Conservation (phyloP, 371 early-diverging fungal genomes). For the Mucor mucedo region DNA sequence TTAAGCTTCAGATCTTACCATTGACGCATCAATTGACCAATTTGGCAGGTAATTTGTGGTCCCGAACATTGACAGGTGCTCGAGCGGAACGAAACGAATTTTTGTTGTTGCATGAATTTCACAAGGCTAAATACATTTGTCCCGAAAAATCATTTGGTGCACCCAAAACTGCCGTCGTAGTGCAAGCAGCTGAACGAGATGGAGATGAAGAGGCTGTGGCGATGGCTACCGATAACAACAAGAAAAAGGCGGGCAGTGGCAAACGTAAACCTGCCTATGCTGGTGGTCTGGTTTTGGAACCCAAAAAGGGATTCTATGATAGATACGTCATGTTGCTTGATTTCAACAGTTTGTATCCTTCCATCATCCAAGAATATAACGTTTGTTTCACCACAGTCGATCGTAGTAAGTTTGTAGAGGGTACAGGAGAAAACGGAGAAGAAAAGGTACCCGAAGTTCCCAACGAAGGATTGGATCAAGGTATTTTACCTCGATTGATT, state of each 20-base stretch:
- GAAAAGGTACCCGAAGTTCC: conserved; percentile 85
- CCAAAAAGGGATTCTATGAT: conserved; percentile 97
- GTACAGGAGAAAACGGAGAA: conserved; percentile 33
- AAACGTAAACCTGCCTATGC: conserved; percentile 91
- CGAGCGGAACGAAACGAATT: conserved; percentile 99
- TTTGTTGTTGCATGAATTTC: conserved; percentile 97
- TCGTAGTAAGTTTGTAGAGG: conserved; percentile 37
- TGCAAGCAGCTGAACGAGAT: conserved; percentile 53
- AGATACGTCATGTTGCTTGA: conserved; percentile 96
- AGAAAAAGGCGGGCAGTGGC: conserved; percentile 37
- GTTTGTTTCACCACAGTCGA: conserved; percentile 99
- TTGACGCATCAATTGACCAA: conserved; percentile 94
- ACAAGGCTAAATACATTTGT: conserved; percentile 85
- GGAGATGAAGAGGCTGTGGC: conserved; percentile 56
- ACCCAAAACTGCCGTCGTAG: conserved; percentile 26
- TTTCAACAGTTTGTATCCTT: conserved; percentile 99
- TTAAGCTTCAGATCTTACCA: conserved; percentile 89
- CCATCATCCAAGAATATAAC: conserved; percentile 99
- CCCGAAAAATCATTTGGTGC: conserved; percentile 77
- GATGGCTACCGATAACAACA: conserved; percentile 27
- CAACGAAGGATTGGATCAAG: conserved; percentile 64
- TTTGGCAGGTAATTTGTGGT: conserved; percentile 95
- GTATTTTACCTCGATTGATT: conserved; percentile 92
- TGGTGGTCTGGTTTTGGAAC: conserved; percentile 99
- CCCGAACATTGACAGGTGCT: conserved; percentile 90